Evolutionary conservation across 139 green algal genomes (phyloP), one percentile per base, ranked within the genome.

Genomic region (Asterochloris sp.): DNA sequence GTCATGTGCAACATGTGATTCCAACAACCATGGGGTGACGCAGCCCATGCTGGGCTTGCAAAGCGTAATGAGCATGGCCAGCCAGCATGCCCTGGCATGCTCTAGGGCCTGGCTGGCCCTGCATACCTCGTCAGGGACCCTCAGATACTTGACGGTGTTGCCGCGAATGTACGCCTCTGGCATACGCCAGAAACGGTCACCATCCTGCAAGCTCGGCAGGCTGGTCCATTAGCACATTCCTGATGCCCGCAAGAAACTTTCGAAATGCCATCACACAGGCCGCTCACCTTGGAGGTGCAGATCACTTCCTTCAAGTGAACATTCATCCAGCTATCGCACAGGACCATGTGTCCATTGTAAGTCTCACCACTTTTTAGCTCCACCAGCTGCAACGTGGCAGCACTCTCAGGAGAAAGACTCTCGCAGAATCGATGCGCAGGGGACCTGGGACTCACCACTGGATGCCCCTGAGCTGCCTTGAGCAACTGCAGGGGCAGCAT

Each of bases 251-350:
- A 62, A 21, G 19, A 12, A 14, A 29, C 73, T 14, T 8, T 26
- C 13, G 21, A 16, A 54, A 2, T 54, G 38, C 38, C 38, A 54
- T 54, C 38, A 10, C 38, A 54, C 4, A 54, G 38, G 38, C 38
- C 6, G 47, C 74, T 78, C 62, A 94, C 94, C 90, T 97, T 98
- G 26, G 93, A 97, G 24, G 97, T 99, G 92, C 94, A 99, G 78
- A 99, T 99, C 69, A 99, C 97, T 83, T 99, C 97, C 13, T 90
- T 86, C 17, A 99, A 63, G 73, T 99, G 97, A 16, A 99, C 92
- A 85, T 99, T 99, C 97, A 99, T 99, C 97, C 97, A 99, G 14
- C 92, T 97, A 78, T 99, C 97, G 86, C 94, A 98, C 75, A 93
- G 92, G 24, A 98, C 93, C 82, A 99, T 86, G 77, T 98, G 94